phyloP scores from a whole-genome alignment of 2,329 filamentous ascomycete genomes.

The Arthrocladium fulminans region DNA sequence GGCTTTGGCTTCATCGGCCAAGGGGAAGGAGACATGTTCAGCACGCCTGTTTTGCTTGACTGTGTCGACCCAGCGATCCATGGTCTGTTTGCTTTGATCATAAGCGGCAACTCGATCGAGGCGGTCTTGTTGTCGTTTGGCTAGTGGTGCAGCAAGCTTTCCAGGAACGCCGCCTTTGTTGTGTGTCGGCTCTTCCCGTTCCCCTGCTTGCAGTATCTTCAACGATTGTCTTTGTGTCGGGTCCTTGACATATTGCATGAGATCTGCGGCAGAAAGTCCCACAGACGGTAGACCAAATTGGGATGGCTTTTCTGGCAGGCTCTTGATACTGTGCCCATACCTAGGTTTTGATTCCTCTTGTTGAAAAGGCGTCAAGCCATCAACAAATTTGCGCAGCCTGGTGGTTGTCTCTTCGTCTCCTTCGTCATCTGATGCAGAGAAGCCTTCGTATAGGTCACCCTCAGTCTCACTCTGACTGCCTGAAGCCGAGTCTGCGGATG shows the following conservation, averaged over 20 bases:
- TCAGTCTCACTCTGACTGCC: constrained; percentile 32
- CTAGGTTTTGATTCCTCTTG: constrained; percentile 17
- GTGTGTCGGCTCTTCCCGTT: constrained; percentile 46
- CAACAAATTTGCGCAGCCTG: constrained; percentile 58
- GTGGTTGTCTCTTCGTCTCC: constrained; percentile 46
- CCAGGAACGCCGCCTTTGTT: constrained; percentile 49
- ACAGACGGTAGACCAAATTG: constrained; percentile 51
- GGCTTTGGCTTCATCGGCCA: constrained; percentile 61
- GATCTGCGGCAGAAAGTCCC: constrained; percentile 66
- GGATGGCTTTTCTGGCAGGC: constrained; percentile 54
- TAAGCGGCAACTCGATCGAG: constrained; percentile 75
- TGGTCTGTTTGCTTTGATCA: constrained; percentile 80
- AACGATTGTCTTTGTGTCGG: constrained; percentile 68
- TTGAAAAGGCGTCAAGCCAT: constrained; percentile 14
- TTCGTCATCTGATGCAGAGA: constrained; percentile 41
- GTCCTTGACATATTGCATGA: constrained; percentile 64
- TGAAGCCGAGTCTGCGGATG: constrained; percentile 18
- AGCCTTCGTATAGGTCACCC: constrained; percentile 41
- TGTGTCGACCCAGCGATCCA: constrained; percentile 87
- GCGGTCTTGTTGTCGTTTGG: constrained; percentile 76
- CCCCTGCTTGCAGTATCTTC: constrained; percentile 61
- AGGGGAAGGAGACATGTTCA: constrained; percentile 80
- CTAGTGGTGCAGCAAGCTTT: constrained; percentile 73
- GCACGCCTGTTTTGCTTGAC: constrained; percentile 89
- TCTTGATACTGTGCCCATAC: constrained; percentile 34